Evolutionary conservation across 2,329 filamentous ascomycete species (phyloP).

Genomic region (Phialocephala sp.): DNA sequence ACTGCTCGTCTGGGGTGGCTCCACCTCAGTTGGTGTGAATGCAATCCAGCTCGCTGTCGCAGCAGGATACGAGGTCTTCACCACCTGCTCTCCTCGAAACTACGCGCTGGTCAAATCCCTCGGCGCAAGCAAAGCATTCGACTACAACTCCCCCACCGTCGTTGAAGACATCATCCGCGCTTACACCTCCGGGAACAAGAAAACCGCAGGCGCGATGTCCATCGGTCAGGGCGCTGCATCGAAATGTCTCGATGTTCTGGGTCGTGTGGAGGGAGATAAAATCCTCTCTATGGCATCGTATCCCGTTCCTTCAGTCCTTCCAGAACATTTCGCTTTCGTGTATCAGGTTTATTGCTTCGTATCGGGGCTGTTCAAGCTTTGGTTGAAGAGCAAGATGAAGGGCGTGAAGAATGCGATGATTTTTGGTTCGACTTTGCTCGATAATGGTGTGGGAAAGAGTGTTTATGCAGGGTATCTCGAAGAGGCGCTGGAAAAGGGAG

Average conservation of each 20-base stretch:
- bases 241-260: conserved; percentile 13
- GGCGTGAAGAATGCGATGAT: conserved; percentile 18
- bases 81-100: conserved; percentile 43
- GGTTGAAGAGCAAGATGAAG: not conserved
- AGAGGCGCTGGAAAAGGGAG: conserved; percentile 44
- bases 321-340: not conserved
- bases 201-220: conserved; percentile 40
- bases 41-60: conserved; percentile 52
- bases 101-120: conserved; percentile 45
- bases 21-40: conserved; percentile 34
- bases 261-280: conserved; percentile 2
- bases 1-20: conserved; percentile 44
- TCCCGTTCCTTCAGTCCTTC: not conserved
- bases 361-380: not conserved
- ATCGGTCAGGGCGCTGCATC: conserved; percentile 3
- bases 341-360: not conserved
- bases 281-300: conserved; percentile 9
- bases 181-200: conserved; percentile 31
- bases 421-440: conserved; percentile 17
- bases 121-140: conserved; percentile 49
- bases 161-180: conserved; percentile 24
- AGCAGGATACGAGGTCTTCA: conserved; percentile 49
- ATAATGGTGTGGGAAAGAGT: conserved; percentile 28
- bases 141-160: conserved; percentile 42
- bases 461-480: conserved; percentile 48